phyloP scores from a whole-genome alignment of 2,329 filamentous ascomycete species.

The Trichoderma sp. region DNA sequence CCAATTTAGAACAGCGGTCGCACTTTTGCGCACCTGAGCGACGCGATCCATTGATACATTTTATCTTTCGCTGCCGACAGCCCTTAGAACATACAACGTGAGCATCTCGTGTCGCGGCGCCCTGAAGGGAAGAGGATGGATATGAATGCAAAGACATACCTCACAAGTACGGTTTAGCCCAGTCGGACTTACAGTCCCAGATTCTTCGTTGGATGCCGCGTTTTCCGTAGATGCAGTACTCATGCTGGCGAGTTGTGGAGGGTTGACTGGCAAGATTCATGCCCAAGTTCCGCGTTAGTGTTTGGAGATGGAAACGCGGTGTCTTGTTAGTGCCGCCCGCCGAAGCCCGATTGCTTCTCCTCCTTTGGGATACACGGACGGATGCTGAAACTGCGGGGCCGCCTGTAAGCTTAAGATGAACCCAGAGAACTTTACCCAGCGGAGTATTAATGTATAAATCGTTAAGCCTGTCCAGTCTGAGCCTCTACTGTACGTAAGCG shows the following conservation, averaged over 20 bases:
- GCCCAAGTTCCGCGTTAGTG: background rate
- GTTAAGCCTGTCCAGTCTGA: background rate
- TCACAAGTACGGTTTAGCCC: background rate
- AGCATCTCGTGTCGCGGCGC: background rate
- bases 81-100: background rate
- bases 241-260: background rate
- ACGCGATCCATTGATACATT: background rate
- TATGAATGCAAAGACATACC: background rate
- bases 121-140: background rate
- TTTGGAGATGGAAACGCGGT: background rate
- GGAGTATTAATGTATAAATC: background rate
- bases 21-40: background rate
- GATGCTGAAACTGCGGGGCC: background rate
- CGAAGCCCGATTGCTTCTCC: background rate
- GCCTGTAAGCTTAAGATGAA: background rate
- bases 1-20: background rate
- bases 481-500: background rate
- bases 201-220: background rate
- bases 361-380: background rate
- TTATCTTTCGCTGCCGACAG: background rate
- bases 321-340: background rate
- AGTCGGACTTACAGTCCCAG: background rate
- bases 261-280: background rate
- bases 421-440: background rate
- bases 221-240: background rate